Conservation (phyloP, 805 yeast species). For the Metschnikowia anglica region DNA sequence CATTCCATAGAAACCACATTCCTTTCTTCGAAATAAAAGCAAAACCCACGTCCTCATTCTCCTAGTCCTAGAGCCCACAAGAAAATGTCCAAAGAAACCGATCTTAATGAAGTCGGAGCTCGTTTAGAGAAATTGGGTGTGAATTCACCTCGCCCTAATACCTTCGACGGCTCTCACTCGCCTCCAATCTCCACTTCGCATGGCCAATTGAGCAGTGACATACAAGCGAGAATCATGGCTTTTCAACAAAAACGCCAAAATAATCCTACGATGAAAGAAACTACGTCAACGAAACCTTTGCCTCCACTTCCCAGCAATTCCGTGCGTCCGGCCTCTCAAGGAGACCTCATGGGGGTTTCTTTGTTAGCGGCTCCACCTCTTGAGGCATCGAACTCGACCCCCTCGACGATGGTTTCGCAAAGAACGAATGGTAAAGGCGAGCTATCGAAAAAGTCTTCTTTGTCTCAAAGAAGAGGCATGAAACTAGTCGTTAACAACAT, state of each 20-base stretch:
- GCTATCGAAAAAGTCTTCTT: slow-evolving; percentile 40
- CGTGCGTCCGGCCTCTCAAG: slow-evolving; percentile 16
- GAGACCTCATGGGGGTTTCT: slow-evolving; percentile 7
- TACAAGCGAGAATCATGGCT: slow-evolving; percentile 84
- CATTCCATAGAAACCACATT: too few species aligned
- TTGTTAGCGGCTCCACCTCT: slow-evolving; percentile 17
- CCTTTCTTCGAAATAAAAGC: background rate
- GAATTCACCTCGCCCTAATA: slow-evolving; percentile 13
- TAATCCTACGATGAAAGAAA: slow-evolving; percentile 14
- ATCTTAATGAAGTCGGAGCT: slow-evolving; percentile 15
- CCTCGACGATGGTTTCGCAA: slow-evolving; percentile 2
- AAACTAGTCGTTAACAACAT: slow-evolving; percentile 43
- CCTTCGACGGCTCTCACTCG: slow-evolving; percentile 20
- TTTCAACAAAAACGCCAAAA: slow-evolving; percentile 72
- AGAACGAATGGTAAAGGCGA: slow-evolving; percentile 11
- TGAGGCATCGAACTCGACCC: slow-evolving; percentile 1
- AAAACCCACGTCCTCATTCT: background rate
- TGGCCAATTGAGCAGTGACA: slow-evolving; percentile 56
- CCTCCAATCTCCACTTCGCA: slow-evolving; percentile 23
- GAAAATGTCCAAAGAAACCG: slow-evolving; percentile 15
- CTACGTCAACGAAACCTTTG: slow-evolving; percentile 13
- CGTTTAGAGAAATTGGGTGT: slow-evolving; percentile 18
- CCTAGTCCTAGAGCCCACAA: background rate
- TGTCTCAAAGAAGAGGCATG: slow-evolving; percentile 57
- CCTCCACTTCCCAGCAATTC: slow-evolving; percentile 18